Evolutionary conservation across 495 filamentous ascomycete species (phyloP), one percentile per base, ranked within the genome.

Genomic region (Aspergillus avenaceus): DNA sequence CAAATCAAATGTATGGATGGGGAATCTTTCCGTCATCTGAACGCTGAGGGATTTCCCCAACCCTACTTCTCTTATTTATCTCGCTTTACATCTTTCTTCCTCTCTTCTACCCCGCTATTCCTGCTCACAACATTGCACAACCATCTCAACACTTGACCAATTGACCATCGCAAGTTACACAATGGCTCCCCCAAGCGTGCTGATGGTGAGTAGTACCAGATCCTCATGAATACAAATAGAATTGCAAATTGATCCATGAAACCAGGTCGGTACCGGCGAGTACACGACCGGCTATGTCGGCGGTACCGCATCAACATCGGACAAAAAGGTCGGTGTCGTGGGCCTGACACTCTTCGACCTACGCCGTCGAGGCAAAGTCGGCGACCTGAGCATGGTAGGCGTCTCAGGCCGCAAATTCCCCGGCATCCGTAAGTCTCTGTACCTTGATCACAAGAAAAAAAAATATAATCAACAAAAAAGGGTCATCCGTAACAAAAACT

Each of bases 241-340:
- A 55, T 54, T 48, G 61, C 37, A 52, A 55, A 18, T 12, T 40
- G 28, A 47, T 31, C 22, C 16, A 5, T 23, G 13, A 18, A 13
- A 21, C 55, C 7, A 88, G 85, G 80, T 95, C 28, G 88, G 89
- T 22, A 91, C 88, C n/a, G 90, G 91, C 49, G 91, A 97, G 73
- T 96, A 96, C 79, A 97, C 91, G 53, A 96, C 91, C 38, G 90
- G 90, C 29, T 93, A 90, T 59, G 87, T 91, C 54, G 88, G 86
- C 40, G 83, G 81, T 56, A 84, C 82, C 40, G 84, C 81, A 40
- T 92, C 88, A 1, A 78, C 78, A 8, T 91, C 87, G 25, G 90
- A 95, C 77, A 95, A 95, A 74, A 95, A 95, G 61, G 84, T 96
- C 13, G 91, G 91, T 43, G 91, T 97, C 0, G 91, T 97, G 5